Conservation (phyloP, 257 asterid species). For the Fraxinus cuspidata region DNA sequence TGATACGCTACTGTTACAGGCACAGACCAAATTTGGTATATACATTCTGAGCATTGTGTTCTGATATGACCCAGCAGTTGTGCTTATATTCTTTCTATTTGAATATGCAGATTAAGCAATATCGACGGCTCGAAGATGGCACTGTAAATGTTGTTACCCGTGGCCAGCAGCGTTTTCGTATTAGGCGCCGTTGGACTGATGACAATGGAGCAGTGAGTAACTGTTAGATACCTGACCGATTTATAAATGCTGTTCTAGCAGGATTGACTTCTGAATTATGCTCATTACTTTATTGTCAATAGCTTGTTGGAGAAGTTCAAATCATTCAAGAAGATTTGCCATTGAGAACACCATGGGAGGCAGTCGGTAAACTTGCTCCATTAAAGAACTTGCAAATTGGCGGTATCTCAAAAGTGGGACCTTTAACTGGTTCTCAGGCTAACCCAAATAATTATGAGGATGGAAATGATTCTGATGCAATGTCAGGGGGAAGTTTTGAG, state of each 20-base stretch:
- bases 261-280: slow-evolving; percentile 16
- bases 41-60: slow-evolving; percentile 13
- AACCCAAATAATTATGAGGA: slow-evolving; percentile 44
- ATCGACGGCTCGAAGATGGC: slow-evolving; percentile 86
- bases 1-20: slow-evolving; percentile 1
- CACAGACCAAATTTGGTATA: background rate
- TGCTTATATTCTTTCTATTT: slow-evolving; percentile 14
- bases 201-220: slow-evolving; percentile 76
- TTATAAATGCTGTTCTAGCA: slow-evolving; percentile 17
- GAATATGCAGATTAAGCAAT: slow-evolving; percentile 75
- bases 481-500: slow-evolving; percentile 87
- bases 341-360: slow-evolving; percentile 76
- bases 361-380: slow-evolving; percentile 70
- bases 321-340: slow-evolving; percentile 85
- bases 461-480: slow-evolving; percentile 71
- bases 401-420: slow-evolving; percentile 20
- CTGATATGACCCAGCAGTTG: slow-evolving; percentile 17
- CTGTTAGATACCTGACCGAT: slow-evolving; percentile 15
- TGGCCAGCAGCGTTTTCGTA: slow-evolving; percentile 92
- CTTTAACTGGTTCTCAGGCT: slow-evolving; percentile 28
- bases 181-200: slow-evolving; percentile 80
- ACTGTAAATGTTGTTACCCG: slow-evolving; percentile 85
- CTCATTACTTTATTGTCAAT: slow-evolving; percentile 25
- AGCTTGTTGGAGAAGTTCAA: slow-evolving; percentile 86
- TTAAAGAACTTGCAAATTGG: slow-evolving; percentile 44